These are phyloP conservation scores for Dimocarpus longan DNA, from an alignment of 345 rosid genomes.

Conservation along the genomic window DNA sequence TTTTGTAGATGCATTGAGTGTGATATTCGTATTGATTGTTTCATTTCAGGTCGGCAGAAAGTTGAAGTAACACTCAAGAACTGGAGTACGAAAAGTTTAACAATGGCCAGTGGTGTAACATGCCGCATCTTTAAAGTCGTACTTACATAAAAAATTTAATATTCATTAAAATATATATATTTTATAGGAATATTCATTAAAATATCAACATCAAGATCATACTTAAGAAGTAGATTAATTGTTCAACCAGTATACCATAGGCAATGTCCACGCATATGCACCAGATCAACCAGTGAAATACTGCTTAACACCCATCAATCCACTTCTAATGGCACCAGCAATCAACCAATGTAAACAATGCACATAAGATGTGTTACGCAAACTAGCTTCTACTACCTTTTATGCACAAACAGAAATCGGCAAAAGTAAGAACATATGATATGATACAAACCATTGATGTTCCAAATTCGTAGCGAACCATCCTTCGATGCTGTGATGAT, in stretches of 20 bases:
- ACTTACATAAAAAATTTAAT: neutral
- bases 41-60: neutral
- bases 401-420: neutral
- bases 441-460: conserved; percentile 75
- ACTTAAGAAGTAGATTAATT: neutral
- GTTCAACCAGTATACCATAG: neutral
- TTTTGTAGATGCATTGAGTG: neutral
- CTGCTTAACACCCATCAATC: neutral
- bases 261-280: conserved; percentile 4
- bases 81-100: neutral
- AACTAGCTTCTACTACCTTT: neutral
- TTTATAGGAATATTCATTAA: conserved; percentile 7
- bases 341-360: neutral
- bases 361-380: neutral
- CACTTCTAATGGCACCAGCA: neutral
- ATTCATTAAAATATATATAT: neutral
- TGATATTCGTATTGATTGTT: neutral
- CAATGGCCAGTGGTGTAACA: neutral
- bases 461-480: conserved; percentile 87
- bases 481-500: conserved; percentile 95
- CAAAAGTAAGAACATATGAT: neutral
- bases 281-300: neutral
- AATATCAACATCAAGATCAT: neutral
- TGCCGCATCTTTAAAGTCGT: neutral
- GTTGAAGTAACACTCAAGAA: neutral